Base-by-base conservation (phyloP, 768 basidiomycete species). In the Boletus rex-veris region DNA sequence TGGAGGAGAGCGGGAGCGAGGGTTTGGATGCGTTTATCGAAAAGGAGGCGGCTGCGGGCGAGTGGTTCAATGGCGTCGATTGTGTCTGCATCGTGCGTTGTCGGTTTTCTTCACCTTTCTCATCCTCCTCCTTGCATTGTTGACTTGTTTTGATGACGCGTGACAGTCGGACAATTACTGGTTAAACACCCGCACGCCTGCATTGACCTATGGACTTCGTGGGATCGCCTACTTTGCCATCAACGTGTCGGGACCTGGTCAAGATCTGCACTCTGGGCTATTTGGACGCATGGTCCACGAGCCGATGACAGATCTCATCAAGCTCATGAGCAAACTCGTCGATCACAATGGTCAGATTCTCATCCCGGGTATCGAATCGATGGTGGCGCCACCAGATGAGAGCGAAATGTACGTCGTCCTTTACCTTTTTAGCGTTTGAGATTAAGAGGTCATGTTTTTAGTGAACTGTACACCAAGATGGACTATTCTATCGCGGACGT, bases 1-100 rank as follows among this genome's bases (percentile, higher is more conserved):
- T 97, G 95, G 96, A 98, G 70, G 96, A 98, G 75, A 87, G 80
- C 57, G 95, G 94, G 6, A 90, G 88, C 39, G 90, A 91, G 61
- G 93, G 94, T 2, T 79, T 98, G 12, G 94, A 97, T 62, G 89
- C 90, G 33, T 81, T 96, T 41, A 91, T 98, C 57, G 71, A 77
- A 55, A 75, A 76, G 45, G 94, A 97, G 75, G 82, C 83, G 11
- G 75, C 80, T 39, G 77, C 80, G 43, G 86, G 86, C 36, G 73
- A 75, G 21, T 97, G 85, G 80, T 95, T 97, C 71, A 79, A 86
- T 37, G 90, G 87, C 7, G 87, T 93, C 21, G 92, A 97, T 62
- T 90, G 88, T 61, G 88, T 95, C 50, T 98, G 96, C 78, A 98
- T 98, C 64, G 88, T 90, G 62, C 64, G 84, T 74, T 9, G 38